phyloP scores from a whole-genome alignment of 257 asterid genomes.

The Capsicum chinense region DNA sequence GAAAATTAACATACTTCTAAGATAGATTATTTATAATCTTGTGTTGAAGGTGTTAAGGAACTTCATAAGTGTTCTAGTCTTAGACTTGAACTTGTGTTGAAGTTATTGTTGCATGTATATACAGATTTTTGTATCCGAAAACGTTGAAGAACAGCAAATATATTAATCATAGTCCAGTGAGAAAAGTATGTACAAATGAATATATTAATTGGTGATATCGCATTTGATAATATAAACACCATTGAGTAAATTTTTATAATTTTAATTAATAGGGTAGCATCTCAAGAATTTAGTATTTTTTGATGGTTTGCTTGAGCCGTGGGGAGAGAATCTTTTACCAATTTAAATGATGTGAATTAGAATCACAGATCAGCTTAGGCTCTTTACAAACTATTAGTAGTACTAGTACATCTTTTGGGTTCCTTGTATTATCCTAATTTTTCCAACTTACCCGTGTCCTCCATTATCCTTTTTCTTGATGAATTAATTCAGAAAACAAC shows the following conservation, averaged over 20 bases:
- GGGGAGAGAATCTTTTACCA: not conserved
- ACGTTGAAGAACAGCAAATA: no score
- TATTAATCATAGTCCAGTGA: not conserved
- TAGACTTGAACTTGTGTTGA: no score
- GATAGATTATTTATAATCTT: no score
- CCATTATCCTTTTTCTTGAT: not conserved
- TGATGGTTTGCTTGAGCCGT: not conserved
- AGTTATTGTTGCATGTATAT: no score
- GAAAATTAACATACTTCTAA: no score
- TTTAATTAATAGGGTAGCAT: not conserved
- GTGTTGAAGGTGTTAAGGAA: no score
- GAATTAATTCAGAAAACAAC: no score
- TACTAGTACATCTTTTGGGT: not conserved
- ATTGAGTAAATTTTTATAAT: not conserved
- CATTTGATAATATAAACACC: not conserved
- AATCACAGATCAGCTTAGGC: slow-evolving; percentile 14
- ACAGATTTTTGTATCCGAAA: no score
- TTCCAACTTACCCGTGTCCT: not conserved
- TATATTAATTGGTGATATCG: not conserved
- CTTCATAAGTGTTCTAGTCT: no score
- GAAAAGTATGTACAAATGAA: not conserved
- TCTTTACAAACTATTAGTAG: not conserved
- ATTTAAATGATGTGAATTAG: not conserved
- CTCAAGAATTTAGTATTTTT: not conserved
- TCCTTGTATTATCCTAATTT: not conserved